Evolutionary conservation across 768 basidiomycete species (phyloP).

Genomic region (Termitomyces sp.): DNA sequence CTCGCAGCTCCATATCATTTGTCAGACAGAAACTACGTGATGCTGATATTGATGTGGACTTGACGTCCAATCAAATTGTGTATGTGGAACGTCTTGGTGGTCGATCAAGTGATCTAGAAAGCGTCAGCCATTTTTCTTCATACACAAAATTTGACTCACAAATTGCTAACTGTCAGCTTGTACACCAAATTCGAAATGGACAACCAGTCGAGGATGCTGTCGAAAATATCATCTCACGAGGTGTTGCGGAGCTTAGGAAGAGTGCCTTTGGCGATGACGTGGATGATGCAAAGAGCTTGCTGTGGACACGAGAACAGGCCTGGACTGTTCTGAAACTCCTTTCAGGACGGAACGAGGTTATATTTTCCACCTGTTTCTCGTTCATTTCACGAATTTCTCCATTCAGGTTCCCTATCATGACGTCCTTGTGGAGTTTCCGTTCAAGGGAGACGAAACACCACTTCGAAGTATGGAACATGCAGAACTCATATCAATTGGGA

Average conservation of each 20-base stretch:
- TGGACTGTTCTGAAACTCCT: slow-evolving; percentile 81
- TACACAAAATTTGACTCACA: background rate
- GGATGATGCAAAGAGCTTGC: slow-evolving; percentile 79
- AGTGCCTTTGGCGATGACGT: slow-evolving; percentile 90
- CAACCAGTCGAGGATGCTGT: slow-evolving; percentile 75
- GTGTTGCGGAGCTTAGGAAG: slow-evolving; percentile 83
- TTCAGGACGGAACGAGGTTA: slow-evolving; percentile 58
- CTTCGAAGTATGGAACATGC: slow-evolving; percentile 85
- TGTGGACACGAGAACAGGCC: slow-evolving; percentile 86
- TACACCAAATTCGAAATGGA: slow-evolving; percentile 81
- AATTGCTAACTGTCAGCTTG: slow-evolving; percentile 46
- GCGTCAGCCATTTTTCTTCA: slow-evolving; percentile 46
- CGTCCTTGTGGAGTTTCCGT: slow-evolving; percentile 77
- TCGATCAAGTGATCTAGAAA: slow-evolving; percentile 85
- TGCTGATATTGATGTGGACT: slow-evolving; percentile 45
- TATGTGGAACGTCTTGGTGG: slow-evolving; percentile 82
- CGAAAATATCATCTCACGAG: slow-evolving; percentile 82
- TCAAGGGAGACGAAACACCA: slow-evolving; percentile 86
- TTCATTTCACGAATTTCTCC: background rate
- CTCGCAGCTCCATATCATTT: slow-evolving; percentile 72
- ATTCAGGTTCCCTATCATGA: slow-evolving; percentile 78
- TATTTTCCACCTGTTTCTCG: slow-evolving; percentile 25
- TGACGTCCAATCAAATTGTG: slow-evolving; percentile 52
- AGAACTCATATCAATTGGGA: slow-evolving; percentile 80
- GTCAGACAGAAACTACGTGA: slow-evolving; percentile 76